A percentile compares a stretch with the other conserved stretches of the same genome.
phyloP scores from a whole-genome alignment of 768 basidiomycete genomes.

The Russula griseocarnosa region DNA sequence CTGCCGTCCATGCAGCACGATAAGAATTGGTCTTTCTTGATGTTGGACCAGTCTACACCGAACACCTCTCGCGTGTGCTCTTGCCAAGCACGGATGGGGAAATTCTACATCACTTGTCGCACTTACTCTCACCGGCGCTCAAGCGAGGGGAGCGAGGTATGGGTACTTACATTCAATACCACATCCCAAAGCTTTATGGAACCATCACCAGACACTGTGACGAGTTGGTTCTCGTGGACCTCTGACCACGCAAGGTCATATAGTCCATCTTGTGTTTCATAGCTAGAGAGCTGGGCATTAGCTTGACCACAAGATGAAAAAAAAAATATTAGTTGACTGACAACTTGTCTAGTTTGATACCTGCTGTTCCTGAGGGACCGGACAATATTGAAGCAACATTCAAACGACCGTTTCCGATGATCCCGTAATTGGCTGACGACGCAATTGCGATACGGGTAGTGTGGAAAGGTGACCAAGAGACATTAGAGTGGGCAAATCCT shows the following conservation, averaged over 20 bases:
- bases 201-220: conserved; percentile 86
- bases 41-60: conserved; percentile 93
- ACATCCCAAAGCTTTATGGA: conserved; percentile 89
- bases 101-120: conserved; percentile 53
- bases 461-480: conserved; percentile 87
- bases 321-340: conserved; percentile 39
- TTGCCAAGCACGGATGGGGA: conserved; percentile 88
- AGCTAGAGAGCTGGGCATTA: conserved; percentile 53
- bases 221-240: conserved; percentile 88
- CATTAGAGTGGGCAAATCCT: conserved; percentile 76
- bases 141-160: not conserved
- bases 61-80: conserved; percentile 93
- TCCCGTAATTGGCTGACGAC: conserved; percentile 87
- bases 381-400: conserved; percentile 56
- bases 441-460: conserved; percentile 69
- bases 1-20: conserved; percentile 92
- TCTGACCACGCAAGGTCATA: conserved; percentile 96
- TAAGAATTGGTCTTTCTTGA: conserved; percentile 81
- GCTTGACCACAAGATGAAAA: conserved; percentile 11
- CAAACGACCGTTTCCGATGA: conserved; percentile 92
- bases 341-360: conserved; percentile 61
- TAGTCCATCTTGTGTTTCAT: conserved; percentile 84
- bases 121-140: conserved; percentile 33
- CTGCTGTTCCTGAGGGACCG: conserved; percentile 43
- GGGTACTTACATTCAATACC: conserved; percentile 62